phyloP scores from a whole-genome alignment of 106 monocot genomes.

The Vanilla planifolia region DNA sequence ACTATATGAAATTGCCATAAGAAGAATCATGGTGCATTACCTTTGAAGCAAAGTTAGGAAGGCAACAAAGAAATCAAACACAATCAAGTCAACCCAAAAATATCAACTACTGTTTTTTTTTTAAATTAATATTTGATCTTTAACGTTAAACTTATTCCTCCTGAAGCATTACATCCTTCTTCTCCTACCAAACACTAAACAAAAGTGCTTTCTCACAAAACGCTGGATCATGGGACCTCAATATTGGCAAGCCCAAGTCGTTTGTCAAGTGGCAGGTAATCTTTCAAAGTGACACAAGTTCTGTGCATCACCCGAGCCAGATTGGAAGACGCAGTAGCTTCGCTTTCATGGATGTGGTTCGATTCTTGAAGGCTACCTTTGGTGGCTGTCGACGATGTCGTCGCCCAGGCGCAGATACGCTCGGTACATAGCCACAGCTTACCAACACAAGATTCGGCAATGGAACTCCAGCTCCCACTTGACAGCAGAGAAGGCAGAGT shows the following conservation, averaged over 20 bases:
- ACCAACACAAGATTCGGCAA: constrained; percentile 29
- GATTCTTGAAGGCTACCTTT: neutral
- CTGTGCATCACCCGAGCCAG: constrained; percentile 37
- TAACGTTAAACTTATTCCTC: no score
- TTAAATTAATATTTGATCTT: no score
- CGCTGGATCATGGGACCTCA: constrained; percentile 2
- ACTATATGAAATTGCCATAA: no score
- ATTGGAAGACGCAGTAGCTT: constrained; percentile 25
- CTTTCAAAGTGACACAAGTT: constrained; percentile 64
- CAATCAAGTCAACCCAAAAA: no score
- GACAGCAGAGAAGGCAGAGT: constrained; percentile 71
- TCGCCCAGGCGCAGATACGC: constrained; percentile 49
- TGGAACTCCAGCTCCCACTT: constrained; percentile 30
- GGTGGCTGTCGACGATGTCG: constrained; percentile 3
- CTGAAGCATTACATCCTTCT: no score
- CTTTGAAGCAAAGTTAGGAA: no score
- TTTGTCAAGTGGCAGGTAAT: constrained; percentile 60
- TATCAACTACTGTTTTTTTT: no score
- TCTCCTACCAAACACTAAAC: no score
- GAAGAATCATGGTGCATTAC: no score
- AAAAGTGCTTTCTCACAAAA: no score
- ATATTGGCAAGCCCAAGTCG: constrained; percentile 63
- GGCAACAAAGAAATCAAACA: no score
- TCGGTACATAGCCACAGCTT: constrained; percentile 53
- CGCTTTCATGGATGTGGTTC: constrained; percentile 26